These are phyloP conservation scores for Neurospora intermedia DNA, from an alignment of 495 filamentous ascomycete species.

Conservation along the genomic window DNA sequence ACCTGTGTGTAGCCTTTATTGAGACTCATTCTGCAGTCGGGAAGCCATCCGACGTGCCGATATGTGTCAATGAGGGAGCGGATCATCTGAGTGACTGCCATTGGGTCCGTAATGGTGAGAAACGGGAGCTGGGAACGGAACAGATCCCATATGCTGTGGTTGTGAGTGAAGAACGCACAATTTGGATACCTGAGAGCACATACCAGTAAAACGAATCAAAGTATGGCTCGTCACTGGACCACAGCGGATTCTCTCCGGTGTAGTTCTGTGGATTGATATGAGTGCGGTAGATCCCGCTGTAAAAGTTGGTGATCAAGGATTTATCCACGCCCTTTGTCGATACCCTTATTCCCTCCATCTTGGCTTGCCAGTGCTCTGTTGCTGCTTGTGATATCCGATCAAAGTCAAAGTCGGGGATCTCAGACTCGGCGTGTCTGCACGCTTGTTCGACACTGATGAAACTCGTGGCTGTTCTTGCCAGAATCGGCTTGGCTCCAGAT, in stretches of 20 bases:
- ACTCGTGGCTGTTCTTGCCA: constrained; percentile 58
- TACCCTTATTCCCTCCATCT: constrained; percentile 49
- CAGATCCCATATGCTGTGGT: constrained; percentile 51
- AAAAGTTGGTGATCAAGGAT: constrained; percentile 51
- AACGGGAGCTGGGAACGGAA: constrained; percentile 64
- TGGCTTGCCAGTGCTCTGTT: constrained; percentile 48
- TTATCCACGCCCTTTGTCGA: constrained; percentile 43
- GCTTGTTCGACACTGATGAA: constrained; percentile 57
- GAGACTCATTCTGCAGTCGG: constrained; percentile 53
- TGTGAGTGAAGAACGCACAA: not conserved
- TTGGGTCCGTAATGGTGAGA: constrained; percentile 57
- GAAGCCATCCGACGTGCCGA: constrained; percentile 55
- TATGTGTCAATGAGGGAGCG: constrained; percentile 65
- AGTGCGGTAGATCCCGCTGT: constrained; percentile 59
- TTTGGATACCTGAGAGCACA: constrained; percentile 5
- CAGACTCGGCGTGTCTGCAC: constrained; percentile 54
- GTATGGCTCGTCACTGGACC: constrained; percentile 62
- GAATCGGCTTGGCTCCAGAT: constrained; percentile 34
- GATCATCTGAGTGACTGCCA: constrained; percentile 54
- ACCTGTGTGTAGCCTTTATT: constrained; percentile 62
- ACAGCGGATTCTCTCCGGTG: constrained; percentile 68
- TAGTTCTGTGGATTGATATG: constrained; percentile 70
- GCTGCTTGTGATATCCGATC: constrained; percentile 41
- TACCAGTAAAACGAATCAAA: constrained; percentile 73
- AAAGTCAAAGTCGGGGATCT: constrained; percentile 61